Conservation (phyloP, 768 basidiomycete genomes). For the Myochromella boudieri region DNA sequence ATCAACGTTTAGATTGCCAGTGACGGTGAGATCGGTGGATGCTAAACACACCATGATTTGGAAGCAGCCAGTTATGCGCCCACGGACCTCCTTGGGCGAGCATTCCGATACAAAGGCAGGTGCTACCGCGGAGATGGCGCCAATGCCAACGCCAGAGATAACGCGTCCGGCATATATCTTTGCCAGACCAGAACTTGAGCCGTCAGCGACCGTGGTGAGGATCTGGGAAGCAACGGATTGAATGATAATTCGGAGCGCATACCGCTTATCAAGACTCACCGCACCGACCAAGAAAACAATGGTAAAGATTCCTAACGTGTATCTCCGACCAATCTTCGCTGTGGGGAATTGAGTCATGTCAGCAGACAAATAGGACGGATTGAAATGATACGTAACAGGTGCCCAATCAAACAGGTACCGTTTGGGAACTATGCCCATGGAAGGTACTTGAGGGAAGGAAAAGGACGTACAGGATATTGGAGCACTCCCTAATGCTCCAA, state of each 20-base stretch:
- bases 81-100: conserved; percentile 82
- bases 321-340: conserved; percentile 71
- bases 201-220: conserved; percentile 66
- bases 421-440: neutral
- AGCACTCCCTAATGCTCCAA: conserved; percentile 76
- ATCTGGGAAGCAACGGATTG: conserved; percentile 42
- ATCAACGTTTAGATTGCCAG: neutral
- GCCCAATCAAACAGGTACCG: too few relatives aligned
- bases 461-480: conserved; percentile 56
- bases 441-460: neutral
- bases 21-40: neutral
- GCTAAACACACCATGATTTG: conserved; percentile 66
- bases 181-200: conserved; percentile 56
- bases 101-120: conserved; percentile 89
- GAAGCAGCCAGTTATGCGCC: conserved; percentile 82
- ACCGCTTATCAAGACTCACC: conserved; percentile 33
- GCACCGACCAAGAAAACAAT: conserved; percentile 73
- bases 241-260: neutral
- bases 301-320: conserved; percentile 59
- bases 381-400: too few relatives aligned
- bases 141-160: conserved; percentile 78
- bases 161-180: conserved; percentile 84
- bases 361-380: neutral
- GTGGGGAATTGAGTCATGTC: neutral
- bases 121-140: conserved; percentile 76